Base-by-base conservation (phyloP, 768 basidiomycete species). In the Hericium alpestre region DNA sequence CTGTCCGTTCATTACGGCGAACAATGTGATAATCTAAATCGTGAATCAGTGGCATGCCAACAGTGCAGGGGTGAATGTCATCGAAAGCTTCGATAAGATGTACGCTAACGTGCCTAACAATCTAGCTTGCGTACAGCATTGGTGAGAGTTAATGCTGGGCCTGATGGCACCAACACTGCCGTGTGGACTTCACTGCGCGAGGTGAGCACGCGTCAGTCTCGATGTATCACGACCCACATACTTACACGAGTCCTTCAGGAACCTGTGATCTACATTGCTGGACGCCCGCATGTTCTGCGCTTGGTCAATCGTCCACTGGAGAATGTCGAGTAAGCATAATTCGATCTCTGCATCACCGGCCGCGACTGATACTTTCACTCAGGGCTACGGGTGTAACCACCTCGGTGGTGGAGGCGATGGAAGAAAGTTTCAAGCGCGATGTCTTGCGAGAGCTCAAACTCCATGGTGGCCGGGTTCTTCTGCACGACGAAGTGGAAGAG, bases 161-260 rank as follows among this genome's bases (percentile, higher is more conserved):
- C 86, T 13, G 75, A 80, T n/a, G 93, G 93, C 1, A 65, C 71
- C 23, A 87, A 90, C 57, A 79, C 69, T 61, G 86, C 93, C 13
- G 85, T 82, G 59, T 98, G 96, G 96, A 97, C 93, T n/a, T 94
- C 90, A 0, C 69, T 99, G 57, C 79, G 96, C 66, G 93, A 97
- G 74, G 90, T 87, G 53, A 56, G 72, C 59, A 53, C n/a, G 5
- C 6, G 38, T 1, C 32, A 43, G 8, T 56, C n/a, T 40, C 47
- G 39, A 27, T 32, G 27, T 50, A 53, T 52, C 38, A 55, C 53
- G 52, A 18, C 50, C 53, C 41, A 46, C 8, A 22, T 3, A 51
- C 22, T 16, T 22, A 16, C n/a, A 15, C 7, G 9, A 5, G n/a
- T 46, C 23, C 8, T 64, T 7, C 56, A 90, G 87, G 94, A 96